phyloP scores from a whole-genome alignment of 805 yeast genomes.

The Kazachstania kunashirensis region DNA sequence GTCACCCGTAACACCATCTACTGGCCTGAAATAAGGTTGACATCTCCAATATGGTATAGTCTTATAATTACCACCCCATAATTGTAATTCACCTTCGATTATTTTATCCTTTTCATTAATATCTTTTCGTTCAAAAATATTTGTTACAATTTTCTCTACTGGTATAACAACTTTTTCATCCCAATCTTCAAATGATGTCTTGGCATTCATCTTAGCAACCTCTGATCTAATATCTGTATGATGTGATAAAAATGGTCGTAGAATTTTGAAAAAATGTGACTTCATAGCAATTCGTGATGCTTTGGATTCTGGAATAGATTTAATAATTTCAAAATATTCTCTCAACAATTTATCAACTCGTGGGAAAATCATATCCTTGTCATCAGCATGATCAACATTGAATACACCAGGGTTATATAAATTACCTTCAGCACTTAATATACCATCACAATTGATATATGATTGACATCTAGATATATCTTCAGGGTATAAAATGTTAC shows the following conservation, averaged over 20 bases:
- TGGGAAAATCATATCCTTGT: conserved; percentile 62
- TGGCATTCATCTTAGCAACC: conserved; percentile 46
- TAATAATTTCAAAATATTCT: conserved; percentile 82
- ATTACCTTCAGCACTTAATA: conserved; percentile 97
- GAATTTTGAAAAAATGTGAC: conserved; percentile 79
- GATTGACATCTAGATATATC: conserved; percentile 65
- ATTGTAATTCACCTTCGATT: conserved; percentile 42
- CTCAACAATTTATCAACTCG: conserved; percentile 75
- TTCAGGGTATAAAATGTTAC: conserved; percentile 83
- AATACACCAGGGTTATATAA: conserved; percentile 90
- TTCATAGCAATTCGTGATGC: conserved; percentile 83
- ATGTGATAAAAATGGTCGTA: conserved; percentile 67
- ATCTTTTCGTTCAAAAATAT: conserved; percentile 42
- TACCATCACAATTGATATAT: conserved; percentile 69
- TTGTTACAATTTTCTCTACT: conserved; percentile 58
- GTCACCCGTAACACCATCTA: conserved; percentile 62
- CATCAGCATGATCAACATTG: conserved; percentile 29
- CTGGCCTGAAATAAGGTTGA: conserved; percentile 89
- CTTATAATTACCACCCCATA: conserved; percentile 77
- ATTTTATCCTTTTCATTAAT: conserved; percentile 50
- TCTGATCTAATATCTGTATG: conserved; percentile 72
- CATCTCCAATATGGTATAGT: conserved; percentile 90
- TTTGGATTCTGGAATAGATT: conserved; percentile 30
- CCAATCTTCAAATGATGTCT: conserved; percentile 39
- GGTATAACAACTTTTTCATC: conserved; percentile 44